Conservation (phyloP, 108 stramenopile genomes). For the Pseudonitzschia multistriata region DNA sequence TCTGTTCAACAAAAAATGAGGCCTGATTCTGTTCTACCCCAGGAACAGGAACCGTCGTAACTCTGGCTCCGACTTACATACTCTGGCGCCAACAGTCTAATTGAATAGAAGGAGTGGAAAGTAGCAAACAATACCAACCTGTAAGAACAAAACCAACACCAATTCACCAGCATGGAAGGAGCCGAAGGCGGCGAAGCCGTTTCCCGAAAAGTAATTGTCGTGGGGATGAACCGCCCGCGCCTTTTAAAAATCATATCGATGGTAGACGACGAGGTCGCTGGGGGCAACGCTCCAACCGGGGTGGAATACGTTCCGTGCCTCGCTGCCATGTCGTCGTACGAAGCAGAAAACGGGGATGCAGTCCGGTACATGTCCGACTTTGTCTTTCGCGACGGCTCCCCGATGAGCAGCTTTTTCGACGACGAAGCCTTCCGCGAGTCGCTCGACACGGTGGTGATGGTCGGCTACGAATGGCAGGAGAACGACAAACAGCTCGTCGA, state of each 20-base stretch:
- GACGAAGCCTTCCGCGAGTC: constrained; percentile 21
- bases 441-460: constrained; percentile 28
- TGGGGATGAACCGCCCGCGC: constrained; percentile 35
- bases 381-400: constrained; percentile 55
- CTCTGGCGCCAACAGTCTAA: no score
- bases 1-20: no score
- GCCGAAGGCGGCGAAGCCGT: background rate
- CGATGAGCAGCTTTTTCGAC: constrained; percentile 39
- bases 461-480: constrained; percentile 50
- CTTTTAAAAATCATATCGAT: constrained; percentile 34
- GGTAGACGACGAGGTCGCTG: constrained; percentile 1
- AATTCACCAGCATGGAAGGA: background rate
- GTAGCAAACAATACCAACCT: no score
- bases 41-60: no score
- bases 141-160: background rate
- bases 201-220: constrained; percentile 12
- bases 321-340: constrained; percentile 67
- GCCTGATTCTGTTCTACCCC: no score
- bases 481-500: constrained; percentile 51
- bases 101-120: no score
- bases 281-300: no score
- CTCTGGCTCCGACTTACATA: no score
- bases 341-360: constrained; percentile 38
- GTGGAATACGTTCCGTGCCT: constrained; percentile 67
- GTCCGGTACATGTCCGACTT: constrained; percentile 64